Percentiles rank a stretch among this genome's conserved stretches.
Evolutionary conservation across 768 basidiomycete species (phyloP).

Genomic region (Boletus pseudo-olivaceus): DNA sequence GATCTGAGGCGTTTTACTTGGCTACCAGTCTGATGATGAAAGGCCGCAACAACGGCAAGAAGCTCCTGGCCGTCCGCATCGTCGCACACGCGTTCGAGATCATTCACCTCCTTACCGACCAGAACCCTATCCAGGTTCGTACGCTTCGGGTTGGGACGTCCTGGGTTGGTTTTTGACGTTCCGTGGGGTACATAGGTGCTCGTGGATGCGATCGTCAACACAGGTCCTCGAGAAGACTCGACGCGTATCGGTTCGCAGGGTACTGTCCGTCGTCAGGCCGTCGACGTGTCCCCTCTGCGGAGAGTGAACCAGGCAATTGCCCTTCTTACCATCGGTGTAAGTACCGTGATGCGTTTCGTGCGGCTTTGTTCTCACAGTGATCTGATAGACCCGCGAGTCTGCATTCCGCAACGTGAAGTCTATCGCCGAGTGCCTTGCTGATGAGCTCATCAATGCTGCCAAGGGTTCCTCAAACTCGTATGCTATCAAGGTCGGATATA

Average conservation of each 20-base stretch:
- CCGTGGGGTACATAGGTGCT: slow-evolving; percentile 56
- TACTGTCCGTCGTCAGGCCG: slow-evolving; percentile 98
- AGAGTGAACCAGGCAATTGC: slow-evolving; percentile 97
- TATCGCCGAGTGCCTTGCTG: slow-evolving; percentile 97
- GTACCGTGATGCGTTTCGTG: slow-evolving; percentile 26
- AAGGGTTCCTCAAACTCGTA: slow-evolving; percentile 99
- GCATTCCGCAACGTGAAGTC: slow-evolving; percentile 99
- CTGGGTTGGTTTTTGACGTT: neutral
- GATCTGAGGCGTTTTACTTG: slow-evolving; percentile 1
- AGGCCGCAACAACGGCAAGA: slow-evolving; percentile 99
- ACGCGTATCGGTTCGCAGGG: slow-evolving; percentile 99
- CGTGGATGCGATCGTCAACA: slow-evolving; percentile 99
- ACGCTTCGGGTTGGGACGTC: neutral
- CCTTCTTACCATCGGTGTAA: slow-evolving; percentile 92
- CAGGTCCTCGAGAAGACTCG: slow-evolving; percentile 98
- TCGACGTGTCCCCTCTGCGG: slow-evolving; percentile 97
- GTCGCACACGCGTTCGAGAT: slow-evolving; percentile 99
- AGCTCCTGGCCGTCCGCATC: slow-evolving; percentile 97
- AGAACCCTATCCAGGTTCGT: slow-evolving; percentile 97
- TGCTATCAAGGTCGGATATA: slow-evolving; percentile 82
- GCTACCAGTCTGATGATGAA: slow-evolving; percentile 96
- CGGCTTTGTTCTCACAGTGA: slow-evolving; percentile 1
- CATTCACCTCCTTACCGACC: slow-evolving; percentile 99
- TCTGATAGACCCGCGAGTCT: slow-evolving; percentile 88
- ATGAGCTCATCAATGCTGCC: slow-evolving; percentile 99